These are phyloP conservation scores for Bryoglossum gracile DNA, from an alignment of 495 filamentous ascomycete species.

Conservation along the genomic window DNA sequence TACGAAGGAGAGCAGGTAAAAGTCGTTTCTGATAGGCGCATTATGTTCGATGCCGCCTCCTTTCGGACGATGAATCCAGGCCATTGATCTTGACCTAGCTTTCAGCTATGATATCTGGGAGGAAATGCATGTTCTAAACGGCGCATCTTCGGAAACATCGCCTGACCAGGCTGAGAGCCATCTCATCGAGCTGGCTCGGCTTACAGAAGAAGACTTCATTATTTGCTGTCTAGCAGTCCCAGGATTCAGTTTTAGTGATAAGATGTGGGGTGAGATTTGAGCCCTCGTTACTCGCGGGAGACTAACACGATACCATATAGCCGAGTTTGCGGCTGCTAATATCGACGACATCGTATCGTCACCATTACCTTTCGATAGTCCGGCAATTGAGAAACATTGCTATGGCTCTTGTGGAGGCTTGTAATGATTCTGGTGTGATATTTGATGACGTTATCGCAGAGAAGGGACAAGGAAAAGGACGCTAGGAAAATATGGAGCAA, in stretches of 20 bases:
- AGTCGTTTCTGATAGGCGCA: slow-evolving; percentile 8
- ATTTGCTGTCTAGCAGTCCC: slow-evolving; percentile 16
- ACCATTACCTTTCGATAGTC: slow-evolving; percentile 18
- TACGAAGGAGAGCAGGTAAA: slow-evolving; percentile 5
- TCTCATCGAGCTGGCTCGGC: neutral
- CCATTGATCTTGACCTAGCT: slow-evolving; percentile 4
- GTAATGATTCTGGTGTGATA: neutral
- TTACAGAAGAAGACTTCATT: slow-evolving; percentile 5
- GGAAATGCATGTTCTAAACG: too few relatives aligned
- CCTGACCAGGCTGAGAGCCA: slow-evolving; percentile 3
- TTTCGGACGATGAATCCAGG: slow-evolving; percentile 21
- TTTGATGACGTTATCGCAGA: slow-evolving; percentile 10
- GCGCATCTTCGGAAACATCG: too few relatives aligned
- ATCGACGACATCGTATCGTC: slow-evolving; percentile 25
- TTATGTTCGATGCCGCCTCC: slow-evolving; percentile 21
- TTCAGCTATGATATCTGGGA: too few relatives aligned
- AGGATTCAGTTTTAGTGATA: slow-evolving; percentile 11
- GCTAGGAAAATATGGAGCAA: slow-evolving; percentile 29
- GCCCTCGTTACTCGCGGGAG: neutral
- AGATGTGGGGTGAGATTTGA: slow-evolving; percentile 10
- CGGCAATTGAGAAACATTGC: slow-evolving; percentile 25
- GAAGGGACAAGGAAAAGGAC: slow-evolving; percentile 11
- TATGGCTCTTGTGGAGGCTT: slow-evolving; percentile 21
- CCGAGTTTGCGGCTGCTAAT: slow-evolving; percentile 26
- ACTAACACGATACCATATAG: slow-evolving; percentile 9